phyloP scores from a whole-genome alignment of 2,329 filamentous ascomycete species.

The Arthrocladium fulminans region DNA sequence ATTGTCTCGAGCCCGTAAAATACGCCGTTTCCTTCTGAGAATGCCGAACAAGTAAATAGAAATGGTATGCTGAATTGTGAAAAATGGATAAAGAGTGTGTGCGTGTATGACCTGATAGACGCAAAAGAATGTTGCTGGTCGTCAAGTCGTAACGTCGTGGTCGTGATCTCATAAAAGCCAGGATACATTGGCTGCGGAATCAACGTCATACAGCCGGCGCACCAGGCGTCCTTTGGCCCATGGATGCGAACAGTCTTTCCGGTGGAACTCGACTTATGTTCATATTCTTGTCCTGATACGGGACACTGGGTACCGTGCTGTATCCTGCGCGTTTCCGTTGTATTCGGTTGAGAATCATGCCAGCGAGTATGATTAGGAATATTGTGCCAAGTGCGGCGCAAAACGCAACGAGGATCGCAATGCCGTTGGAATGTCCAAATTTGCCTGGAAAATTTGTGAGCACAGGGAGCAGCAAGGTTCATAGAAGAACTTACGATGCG shows the following conservation, averaged over 20 bases:
- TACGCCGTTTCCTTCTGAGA: background rate
- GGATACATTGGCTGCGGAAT: background rate
- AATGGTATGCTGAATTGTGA: background rate
- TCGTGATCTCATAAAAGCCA: background rate
- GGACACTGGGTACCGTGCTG: constrained; percentile 35
- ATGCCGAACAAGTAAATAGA: background rate
- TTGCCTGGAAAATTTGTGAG: constrained; percentile 21
- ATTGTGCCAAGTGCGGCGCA: constrained; percentile 40
- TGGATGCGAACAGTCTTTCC: constrained; percentile 35
- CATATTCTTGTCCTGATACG: constrained; percentile 37
- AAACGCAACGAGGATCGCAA: constrained; percentile 39
- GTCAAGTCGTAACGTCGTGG: constrained; percentile 1
- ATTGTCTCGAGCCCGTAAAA: background rate
- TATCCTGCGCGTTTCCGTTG: constrained; percentile 41
- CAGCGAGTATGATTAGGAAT: constrained; percentile 40
- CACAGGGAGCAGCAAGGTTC: background rate
- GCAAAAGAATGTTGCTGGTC: background rate
- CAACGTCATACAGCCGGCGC: constrained; percentile 9
- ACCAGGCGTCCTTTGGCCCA: constrained; percentile 13
- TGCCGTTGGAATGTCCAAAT: constrained; percentile 35
- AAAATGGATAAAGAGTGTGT: background rate
- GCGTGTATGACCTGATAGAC: background rate
- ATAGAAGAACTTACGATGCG: constrained; percentile 45
- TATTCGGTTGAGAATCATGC: constrained; percentile 40
- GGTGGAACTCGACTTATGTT: constrained; percentile 39